phyloP scores from a whole-genome alignment of 352 stramenopile genomes.

The Phytophthora europaea region DNA sequence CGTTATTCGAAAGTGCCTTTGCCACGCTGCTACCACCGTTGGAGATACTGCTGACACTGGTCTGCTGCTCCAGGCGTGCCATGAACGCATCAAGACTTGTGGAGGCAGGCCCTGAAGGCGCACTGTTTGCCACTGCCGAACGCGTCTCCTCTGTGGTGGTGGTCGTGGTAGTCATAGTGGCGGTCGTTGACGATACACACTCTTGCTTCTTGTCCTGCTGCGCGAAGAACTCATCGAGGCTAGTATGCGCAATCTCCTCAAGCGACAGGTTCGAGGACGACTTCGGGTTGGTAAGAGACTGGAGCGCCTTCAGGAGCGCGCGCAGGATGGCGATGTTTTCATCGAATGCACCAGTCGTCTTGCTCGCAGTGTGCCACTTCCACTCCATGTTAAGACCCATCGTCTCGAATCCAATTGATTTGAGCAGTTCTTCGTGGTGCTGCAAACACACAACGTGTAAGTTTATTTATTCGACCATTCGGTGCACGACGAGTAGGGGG shows the following conservation, averaged over 20 bases:
- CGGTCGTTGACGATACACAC: background rate
- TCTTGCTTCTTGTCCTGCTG: slow-evolving; percentile 37
- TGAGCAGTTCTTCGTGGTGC: slow-evolving; percentile 82
- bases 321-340: slow-evolving; percentile 74
- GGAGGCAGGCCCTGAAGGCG: slow-evolving; percentile 14
- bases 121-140: slow-evolving; percentile 8
- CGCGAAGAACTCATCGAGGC: slow-evolving; percentile 37
- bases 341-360: slow-evolving; percentile 68
- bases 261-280: slow-evolving; percentile 56
- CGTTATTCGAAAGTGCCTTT: slow-evolving; percentile 10
- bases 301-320: slow-evolving; percentile 66
- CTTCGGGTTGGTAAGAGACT: slow-evolving; percentile 57
- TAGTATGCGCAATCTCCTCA: slow-evolving; percentile 61
- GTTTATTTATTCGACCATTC: background rate
- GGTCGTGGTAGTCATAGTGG: slow-evolving; percentile 13
- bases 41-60: slow-evolving; percentile 42
- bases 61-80: slow-evolving; percentile 61
- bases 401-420: slow-evolving; percentile 82
- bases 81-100: slow-evolving; percentile 64
- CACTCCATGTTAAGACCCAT: slow-evolving; percentile 85
- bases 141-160: slow-evolving; percentile 26
- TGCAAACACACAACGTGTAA: slow-evolving; percentile 28
- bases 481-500: background rate
- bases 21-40: slow-evolving; percentile 28
- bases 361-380: slow-evolving; percentile 81